These are phyloP conservation scores for Sporothrix curviconia DNA, from an alignment of 2,329 filamentous ascomycete genomes.

Conservation along the genomic window DNA sequence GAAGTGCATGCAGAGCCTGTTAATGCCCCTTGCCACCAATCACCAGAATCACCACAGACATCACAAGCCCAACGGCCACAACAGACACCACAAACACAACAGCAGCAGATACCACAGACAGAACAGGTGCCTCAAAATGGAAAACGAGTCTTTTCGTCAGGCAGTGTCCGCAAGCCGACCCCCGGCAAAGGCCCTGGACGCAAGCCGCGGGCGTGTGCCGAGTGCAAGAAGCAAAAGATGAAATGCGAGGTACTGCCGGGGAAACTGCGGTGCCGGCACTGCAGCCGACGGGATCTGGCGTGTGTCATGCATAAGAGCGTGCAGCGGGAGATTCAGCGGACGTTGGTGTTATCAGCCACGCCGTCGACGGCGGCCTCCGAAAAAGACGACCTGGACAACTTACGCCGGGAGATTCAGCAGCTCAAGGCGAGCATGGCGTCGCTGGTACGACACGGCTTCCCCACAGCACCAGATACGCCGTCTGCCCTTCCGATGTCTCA, in stretches of 20 bases:
- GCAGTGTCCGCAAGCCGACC: not conserved
- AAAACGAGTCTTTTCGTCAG: not conserved
- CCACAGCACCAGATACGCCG: not conserved
- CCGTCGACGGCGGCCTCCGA: not conserved
- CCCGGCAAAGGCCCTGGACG: constrained; percentile 7
- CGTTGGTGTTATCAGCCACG: not conserved
- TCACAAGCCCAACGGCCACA: not conserved
- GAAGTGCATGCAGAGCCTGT: too few species aligned
- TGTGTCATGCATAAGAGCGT: constrained; percentile 25
- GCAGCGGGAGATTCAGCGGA: not conserved
- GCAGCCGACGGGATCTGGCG: constrained; percentile 35
- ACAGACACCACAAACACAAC: not conserved
- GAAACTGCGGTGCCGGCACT: constrained; percentile 36
- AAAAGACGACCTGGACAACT: not conserved
- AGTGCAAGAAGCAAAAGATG: constrained; percentile 43
- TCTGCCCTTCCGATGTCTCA: not conserved
- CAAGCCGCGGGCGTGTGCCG: constrained; percentile 24
- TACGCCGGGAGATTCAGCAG: constrained; percentile 19
- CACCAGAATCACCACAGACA: too few species aligned
- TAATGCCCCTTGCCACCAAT: too few species aligned
- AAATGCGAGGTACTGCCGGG: constrained; percentile 39
- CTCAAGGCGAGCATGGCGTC: constrained; percentile 23
- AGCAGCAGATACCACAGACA: not conserved
- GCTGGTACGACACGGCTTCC: constrained; percentile 15
- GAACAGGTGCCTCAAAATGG: not conserved